These are phyloP conservation scores for Thielaviopsis populi DNA, from an alignment of 2,329 filamentous ascomycete genomes.

Conservation along the genomic window DNA sequence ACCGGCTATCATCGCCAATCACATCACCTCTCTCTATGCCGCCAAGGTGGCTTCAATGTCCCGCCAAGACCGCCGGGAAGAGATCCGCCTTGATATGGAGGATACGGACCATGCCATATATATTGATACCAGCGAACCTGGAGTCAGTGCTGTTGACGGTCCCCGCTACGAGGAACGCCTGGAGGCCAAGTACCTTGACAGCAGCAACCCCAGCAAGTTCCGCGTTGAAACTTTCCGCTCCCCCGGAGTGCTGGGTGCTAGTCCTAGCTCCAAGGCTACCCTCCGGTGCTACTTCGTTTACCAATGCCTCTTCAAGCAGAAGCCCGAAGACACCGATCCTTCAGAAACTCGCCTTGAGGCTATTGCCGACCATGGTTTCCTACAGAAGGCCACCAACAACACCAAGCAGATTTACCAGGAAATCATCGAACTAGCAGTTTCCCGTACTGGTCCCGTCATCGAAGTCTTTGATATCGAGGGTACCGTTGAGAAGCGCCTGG, in stretches of 20 bases:
- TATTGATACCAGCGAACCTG: conserved; percentile 91
- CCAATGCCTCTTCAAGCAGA: conserved; percentile 77
- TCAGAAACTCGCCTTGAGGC: conserved; percentile 79
- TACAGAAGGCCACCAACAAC: conserved; percentile 90
- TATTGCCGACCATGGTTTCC: conserved; percentile 84
- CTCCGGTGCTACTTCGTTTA: conserved; percentile 98
- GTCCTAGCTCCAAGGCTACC: conserved; percentile 57
- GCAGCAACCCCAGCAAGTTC: conserved; percentile 58
- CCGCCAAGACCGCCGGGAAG: conserved; percentile 80
- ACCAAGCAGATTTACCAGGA: conserved; percentile 93
- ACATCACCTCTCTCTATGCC: conserved; percentile 91
- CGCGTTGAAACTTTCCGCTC: conserved; percentile 97
- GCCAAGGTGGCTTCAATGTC: conserved; percentile 92
- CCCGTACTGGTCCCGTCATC: conserved; percentile 82
- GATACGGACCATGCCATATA: conserved; percentile 90
- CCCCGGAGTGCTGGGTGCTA: conserved; percentile 57
- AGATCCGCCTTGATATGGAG: conserved; percentile 94
- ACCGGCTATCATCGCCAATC: conserved; percentile 73
- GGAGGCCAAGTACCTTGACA: conserved; percentile 88
- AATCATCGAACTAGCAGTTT: conserved; percentile 73
- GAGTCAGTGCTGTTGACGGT: conserved; percentile 57
- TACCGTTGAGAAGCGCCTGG: conserved; percentile 79
- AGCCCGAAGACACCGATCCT: conserved; percentile 51
- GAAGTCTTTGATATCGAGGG: conserved; percentile 94
- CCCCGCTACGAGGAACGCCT: conserved; percentile 90